phyloP scores from a whole-genome alignment of 352 stramenopile species.

The Paralagenidium karlingii region DNA sequence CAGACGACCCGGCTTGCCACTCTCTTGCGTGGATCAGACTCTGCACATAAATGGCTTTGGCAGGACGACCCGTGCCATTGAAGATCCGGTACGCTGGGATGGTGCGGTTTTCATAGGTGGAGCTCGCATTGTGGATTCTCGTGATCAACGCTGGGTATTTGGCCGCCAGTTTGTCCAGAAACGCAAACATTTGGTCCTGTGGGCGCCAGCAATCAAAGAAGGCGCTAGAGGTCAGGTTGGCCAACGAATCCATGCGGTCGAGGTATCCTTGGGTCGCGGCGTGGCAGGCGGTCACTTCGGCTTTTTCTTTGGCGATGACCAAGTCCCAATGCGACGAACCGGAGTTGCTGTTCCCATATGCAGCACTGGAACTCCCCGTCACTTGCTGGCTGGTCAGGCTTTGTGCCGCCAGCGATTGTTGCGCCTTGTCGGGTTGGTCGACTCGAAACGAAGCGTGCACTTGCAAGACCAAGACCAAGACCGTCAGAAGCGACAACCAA shows the following conservation, averaged over 20 bases:
- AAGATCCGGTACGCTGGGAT: slow-evolving; percentile 17
- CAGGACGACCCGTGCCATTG: slow-evolving; percentile 2
- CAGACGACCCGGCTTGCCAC: slow-evolving; percentile 16
- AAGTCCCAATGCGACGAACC: too few relatives aligned
- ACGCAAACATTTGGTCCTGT: slow-evolving; percentile 11
- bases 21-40: slow-evolving; percentile 18
- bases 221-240: slow-evolving; percentile 16
- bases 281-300: slow-evolving; percentile 25
- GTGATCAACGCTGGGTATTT: slow-evolving; percentile 4
- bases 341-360: too few relatives aligned
- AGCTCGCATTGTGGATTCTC: slow-evolving; percentile 19
- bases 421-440: too few relatives aligned
- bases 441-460: too few relatives aligned
- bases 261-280: slow-evolving; percentile 35
- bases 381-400: too few relatives aligned
- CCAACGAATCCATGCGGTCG: slow-evolving; percentile 9
- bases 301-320: slow-evolving; percentile 21
- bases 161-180: slow-evolving; percentile 8
- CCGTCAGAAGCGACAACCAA: too few relatives aligned
- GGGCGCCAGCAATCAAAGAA: slow-evolving; percentile 21
- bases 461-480: too few relatives aligned
- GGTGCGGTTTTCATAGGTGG: slow-evolving; percentile 18
- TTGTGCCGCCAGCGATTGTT: too few relatives aligned
- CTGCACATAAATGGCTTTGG: slow-evolving; percentile 14
- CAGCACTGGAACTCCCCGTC: too few relatives aligned